Conservation (phyloP, 83 land plant species). For the Diphasiastrum complanatum region DNA sequence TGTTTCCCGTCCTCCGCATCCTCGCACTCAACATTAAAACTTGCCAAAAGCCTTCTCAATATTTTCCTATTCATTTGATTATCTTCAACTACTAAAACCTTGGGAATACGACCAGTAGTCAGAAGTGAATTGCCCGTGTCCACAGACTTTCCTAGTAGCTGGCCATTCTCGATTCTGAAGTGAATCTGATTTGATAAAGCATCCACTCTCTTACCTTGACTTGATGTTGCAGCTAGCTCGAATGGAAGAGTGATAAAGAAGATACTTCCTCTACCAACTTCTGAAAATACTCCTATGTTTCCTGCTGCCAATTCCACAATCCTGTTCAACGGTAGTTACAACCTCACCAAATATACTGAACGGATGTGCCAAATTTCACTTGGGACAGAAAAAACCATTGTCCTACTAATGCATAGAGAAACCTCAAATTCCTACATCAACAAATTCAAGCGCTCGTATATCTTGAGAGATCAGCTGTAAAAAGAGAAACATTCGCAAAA, state of each 20-base stretch:
- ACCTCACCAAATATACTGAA: no score
- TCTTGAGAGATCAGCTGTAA: no score
- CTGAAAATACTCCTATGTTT: constrained; percentile 17
- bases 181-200: neutral
- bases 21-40: constrained; percentile 18
- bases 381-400: no score
- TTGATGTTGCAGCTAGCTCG: constrained; percentile 1
- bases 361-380: no score
- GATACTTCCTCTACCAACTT: constrained; percentile 26
- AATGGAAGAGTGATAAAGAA: constrained; percentile 27
- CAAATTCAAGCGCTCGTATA: no score
- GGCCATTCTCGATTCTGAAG: neutral
- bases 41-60: constrained; percentile 25
- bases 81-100: constrained; percentile 44
- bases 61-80: constrained; percentile 25
- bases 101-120: constrained; percentile 10
- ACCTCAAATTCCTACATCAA: no score
- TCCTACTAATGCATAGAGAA: no score
- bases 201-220: constrained; percentile 6
- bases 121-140: neutral
- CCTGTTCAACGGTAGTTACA: no score
- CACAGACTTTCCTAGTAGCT: neutral
- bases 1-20: constrained; percentile 40
- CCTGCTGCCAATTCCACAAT: constrained; percentile 29
- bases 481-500: no score